phyloP scores from a whole-genome alignment of 768 basidiomycete species.

The Tubosaeta brunneosetosa region DNA sequence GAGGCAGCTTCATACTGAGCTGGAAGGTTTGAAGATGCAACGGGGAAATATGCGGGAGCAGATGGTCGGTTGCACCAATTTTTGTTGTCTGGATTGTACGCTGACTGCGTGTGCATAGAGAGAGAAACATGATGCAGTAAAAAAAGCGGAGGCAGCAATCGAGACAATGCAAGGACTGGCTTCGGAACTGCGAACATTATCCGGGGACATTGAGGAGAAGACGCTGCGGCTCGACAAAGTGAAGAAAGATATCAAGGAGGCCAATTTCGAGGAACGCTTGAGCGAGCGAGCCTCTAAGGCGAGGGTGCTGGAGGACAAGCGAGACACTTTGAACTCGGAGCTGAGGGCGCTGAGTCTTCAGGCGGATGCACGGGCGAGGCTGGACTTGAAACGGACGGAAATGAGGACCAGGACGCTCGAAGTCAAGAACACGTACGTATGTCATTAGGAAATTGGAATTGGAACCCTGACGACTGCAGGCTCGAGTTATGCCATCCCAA shows the following conservation, averaged over 20 bases:
- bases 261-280: constrained; percentile 63
- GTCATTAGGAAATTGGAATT: not conserved
- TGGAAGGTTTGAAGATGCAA: constrained; percentile 52
- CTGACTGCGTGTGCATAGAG: constrained; percentile 29
- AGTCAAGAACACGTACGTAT: constrained; percentile 60
- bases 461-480: constrained; percentile 37
- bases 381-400: constrained; percentile 71
- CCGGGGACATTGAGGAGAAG: constrained; percentile 69
- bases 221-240: constrained; percentile 54
- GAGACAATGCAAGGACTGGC: constrained; percentile 54
- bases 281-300: constrained; percentile 48
- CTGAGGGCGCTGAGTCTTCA: constrained; percentile 69
- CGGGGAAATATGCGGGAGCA: constrained; percentile 49
- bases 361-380: constrained; percentile 72
- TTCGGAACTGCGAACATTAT: constrained; percentile 48
- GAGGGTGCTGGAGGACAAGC: constrained; percentile 60
- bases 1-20: constrained; percentile 50
- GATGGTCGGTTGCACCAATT: constrained; percentile 41
- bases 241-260: constrained; percentile 50
- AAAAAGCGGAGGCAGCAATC: constrained; percentile 48
- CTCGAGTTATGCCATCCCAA: constrained; percentile 56
- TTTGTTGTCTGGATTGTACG: not conserved
- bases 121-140: constrained; percentile 50
- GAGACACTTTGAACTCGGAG: constrained; percentile 69
- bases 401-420: constrained; percentile 60